A percentile compares a stretch with the other conserved stretches of the same genome.
phyloP scores from a whole-genome alignment of 352 stramenopile species.

The Phytopythium litorale region DNA sequence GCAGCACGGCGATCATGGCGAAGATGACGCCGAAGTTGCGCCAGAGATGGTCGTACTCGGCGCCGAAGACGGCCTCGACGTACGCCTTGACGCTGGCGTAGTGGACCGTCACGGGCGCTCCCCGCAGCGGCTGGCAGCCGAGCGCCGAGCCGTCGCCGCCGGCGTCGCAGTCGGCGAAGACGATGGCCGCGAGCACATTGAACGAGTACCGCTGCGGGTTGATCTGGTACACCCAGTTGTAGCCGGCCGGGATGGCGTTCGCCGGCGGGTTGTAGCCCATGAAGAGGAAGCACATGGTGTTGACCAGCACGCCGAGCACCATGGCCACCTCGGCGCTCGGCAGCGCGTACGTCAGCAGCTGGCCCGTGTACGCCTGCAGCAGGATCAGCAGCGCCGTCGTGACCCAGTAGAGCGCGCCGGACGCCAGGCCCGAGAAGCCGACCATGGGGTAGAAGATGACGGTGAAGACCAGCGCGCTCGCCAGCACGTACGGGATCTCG shows the following conservation, averaged over 20 bases:
- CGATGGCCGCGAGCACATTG: conserved; percentile 32
- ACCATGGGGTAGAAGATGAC: conserved; percentile 57
- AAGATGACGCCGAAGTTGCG: conserved; percentile 34
- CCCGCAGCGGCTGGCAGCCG: conserved; percentile 21
- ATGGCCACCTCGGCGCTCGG: conserved; percentile 38
- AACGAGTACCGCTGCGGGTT: conserved; percentile 41
- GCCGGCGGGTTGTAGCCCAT: conserved; percentile 72
- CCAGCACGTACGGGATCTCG: conserved; percentile 64
- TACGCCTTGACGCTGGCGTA: conserved; percentile 38
- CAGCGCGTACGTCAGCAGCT: conserved; percentile 36
- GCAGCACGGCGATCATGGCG: conserved; percentile 35
- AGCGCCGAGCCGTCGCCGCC: conserved; percentile 11
- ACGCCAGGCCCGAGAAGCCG: conserved; percentile 34
- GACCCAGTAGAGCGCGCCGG: conserved; percentile 33
- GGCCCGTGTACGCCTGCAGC: conserved; percentile 44
- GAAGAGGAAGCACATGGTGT: conserved; percentile 73
- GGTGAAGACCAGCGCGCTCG: conserved; percentile 37
- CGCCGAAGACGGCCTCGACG: conserved; percentile 37
- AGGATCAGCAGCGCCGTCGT: conserved; percentile 40
- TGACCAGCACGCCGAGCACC: conserved; percentile 42
- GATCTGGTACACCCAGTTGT: conserved; percentile 63
- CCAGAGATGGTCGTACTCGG: conserved; percentile 28
- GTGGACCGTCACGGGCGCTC: conserved; percentile 23
- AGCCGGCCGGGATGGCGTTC: conserved; percentile 36
- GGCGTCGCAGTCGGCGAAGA: conserved; percentile 35